Percentiles rank a stretch among this genome's conserved stretches.
These are phyloP conservation scores for Entomortierella lignicola DNA, from an alignment of 192 early-diverging fungal genomes.

Conservation along the genomic window DNA sequence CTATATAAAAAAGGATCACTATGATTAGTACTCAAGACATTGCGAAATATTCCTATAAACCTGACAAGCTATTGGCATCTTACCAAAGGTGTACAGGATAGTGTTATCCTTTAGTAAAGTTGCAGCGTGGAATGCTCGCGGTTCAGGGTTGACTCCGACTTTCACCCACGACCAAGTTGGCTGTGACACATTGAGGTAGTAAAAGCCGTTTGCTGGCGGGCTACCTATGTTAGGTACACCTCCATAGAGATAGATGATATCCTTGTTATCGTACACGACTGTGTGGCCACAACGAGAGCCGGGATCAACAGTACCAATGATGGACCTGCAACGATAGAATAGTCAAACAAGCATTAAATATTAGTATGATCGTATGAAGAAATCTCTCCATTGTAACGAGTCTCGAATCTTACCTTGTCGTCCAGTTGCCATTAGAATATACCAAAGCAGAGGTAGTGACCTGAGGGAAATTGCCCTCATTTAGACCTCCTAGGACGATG, in stretches of 20 bases:
- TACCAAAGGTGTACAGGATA: constrained; percentile 38
- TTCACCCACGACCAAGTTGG: constrained; percentile 23
- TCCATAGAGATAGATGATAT: constrained; percentile 26
- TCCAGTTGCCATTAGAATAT: not conserved
- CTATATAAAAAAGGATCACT: not conserved
- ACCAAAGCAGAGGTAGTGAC: too few species aligned
- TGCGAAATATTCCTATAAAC: not conserved
- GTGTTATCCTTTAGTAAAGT: constrained; percentile 16
- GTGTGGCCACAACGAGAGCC: constrained; percentile 27
- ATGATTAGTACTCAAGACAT: not conserved
- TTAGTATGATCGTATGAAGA: too few species aligned
- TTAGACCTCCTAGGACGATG: constrained; percentile 28
- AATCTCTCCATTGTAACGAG: too few species aligned
- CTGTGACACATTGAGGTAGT: not conserved
- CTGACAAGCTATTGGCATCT: too few species aligned
- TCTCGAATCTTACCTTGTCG: not conserved
- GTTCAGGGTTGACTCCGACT: constrained; percentile 1
- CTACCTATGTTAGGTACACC: not conserved
- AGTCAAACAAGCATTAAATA: too few species aligned
- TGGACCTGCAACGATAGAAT: too few species aligned
- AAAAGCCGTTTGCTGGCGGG: constrained; percentile 15
- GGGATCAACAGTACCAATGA: not conserved
- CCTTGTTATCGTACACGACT: not conserved
- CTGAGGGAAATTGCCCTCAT: not conserved
- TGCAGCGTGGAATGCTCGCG: constrained; percentile 38